Conservation (phyloP, 257 asterid genomes). For the Parsonsia alboflavescens region DNA sequence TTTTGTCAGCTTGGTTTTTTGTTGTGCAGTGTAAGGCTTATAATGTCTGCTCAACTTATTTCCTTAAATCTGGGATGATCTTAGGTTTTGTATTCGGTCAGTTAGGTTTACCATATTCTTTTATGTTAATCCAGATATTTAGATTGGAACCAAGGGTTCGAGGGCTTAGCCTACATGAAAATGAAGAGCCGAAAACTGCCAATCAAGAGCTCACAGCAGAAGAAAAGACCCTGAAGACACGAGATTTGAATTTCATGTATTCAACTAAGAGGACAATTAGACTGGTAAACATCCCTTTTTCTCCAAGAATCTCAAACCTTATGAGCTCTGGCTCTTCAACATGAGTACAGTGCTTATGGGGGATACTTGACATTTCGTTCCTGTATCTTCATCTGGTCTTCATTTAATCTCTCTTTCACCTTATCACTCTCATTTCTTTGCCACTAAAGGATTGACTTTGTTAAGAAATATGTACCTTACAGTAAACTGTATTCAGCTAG, state of each 20-base stretch:
- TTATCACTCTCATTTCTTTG: background rate
- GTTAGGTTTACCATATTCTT: background rate
- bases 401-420: background rate
- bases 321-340: background rate
- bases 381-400: background rate
- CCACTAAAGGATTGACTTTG: background rate
- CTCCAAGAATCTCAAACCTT: background rate
- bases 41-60: background rate
- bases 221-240: slow-evolving; percentile 30
- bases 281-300: slow-evolving; percentile 31
- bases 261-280: slow-evolving; percentile 40
- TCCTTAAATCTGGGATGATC: background rate
- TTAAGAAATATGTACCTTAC: background rate
- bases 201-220: slow-evolving; percentile 36
- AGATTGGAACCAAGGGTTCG: slow-evolving; percentile 60
- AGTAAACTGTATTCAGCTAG: background rate
- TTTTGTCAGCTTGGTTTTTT: background rate
- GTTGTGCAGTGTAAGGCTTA: background rate
- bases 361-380: background rate
- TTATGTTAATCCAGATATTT: slow-evolving; percentile 46
- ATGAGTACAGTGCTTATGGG: background rate
- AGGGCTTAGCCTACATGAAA: slow-evolving; percentile 33
- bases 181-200: slow-evolving; percentile 27
- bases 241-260: slow-evolving; percentile 26
- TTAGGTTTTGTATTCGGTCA: background rate